Conservation (phyloP, 2,329 filamentous ascomycete species). For the Fusarium miscanthi region DNA sequence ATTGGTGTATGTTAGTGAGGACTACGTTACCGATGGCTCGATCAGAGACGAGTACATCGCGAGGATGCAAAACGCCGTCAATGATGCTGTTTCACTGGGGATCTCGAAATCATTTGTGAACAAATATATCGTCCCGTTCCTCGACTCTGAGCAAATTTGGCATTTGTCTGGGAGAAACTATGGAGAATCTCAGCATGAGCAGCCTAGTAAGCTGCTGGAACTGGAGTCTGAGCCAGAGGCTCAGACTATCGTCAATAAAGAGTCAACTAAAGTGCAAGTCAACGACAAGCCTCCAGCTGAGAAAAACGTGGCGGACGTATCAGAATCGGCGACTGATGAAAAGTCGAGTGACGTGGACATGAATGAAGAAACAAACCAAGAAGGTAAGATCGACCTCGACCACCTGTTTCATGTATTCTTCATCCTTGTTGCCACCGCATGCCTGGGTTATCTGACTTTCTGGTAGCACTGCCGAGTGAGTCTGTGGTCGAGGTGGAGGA, state of each 20-base stretch:
- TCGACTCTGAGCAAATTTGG: background rate
- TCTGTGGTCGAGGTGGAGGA: background rate
- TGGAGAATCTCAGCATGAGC: background rate
- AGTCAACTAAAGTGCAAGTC: too few species aligned
- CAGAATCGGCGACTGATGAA: too few species aligned
- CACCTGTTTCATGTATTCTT: background rate
- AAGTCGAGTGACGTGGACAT: background rate
- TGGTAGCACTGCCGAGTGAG: background rate
- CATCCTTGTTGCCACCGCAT: background rate
- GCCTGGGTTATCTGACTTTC: slow-evolving; percentile 1
- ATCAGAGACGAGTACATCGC: slow-evolving; percentile 7
- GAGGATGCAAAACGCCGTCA: background rate
- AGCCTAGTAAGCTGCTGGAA: background rate
- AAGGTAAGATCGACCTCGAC: background rate
- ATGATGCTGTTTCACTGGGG: background rate
- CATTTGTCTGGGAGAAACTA: too few species aligned
- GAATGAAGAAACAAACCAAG: background rate
- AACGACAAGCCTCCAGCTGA: background rate
- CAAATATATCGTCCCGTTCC: background rate
- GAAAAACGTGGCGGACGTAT: background rate
- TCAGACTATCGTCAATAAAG: too few species aligned
- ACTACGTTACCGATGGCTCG: background rate
- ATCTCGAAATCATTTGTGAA: background rate
- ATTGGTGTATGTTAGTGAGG: background rate
- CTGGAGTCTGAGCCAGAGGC: background rate